Base-by-base conservation (phyloP, 2,329 filamentous ascomycete species). In the Zymoseptoria brevis region DNA sequence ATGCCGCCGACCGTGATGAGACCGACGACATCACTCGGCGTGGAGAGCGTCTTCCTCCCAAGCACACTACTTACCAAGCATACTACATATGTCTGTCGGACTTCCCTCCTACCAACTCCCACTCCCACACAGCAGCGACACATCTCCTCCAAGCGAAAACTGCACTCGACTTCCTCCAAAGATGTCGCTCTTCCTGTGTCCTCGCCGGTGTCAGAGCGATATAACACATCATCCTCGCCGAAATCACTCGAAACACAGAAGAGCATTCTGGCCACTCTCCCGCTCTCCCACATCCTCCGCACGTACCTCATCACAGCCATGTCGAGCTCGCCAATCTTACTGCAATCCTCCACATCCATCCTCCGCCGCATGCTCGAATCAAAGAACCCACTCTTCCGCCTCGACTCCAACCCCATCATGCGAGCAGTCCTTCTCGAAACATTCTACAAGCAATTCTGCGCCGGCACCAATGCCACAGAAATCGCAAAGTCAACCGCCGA, bases 361-460 rank as follows among this genome's bases (percentile, higher is more conserved):
- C 87, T 95, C 75, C 82, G 80, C 6, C 72, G 81, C 21, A 81
- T 95, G 66, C 87, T 91, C 9, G 81, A 90, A 72, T 86, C 88
- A 24, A 82, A 82, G 55, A 86, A 78, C 59, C 76, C 82, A 1
- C 57, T 91, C 0, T 79, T 94, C 59, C 87, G 87, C 72, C 86
- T 90, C 4, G 90, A 95, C 70, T 79, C 76, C 56, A 96, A 96
- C 71, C 84, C 84, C 0, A 53, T 93, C 1, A 79, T 96, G 16
- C 82, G 85, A 50, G 83, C 79, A 60, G 71, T 91, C 50, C 78
- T 96, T 54, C 90, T 91, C 72, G 83, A 86, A 70, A 95, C 90
- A 0, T 91, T 96, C 68, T 96, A 96, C 72, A 85, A 86, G 22
- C 92, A 96, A 69, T 96, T 96, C 74, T 96, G 92, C 73, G 90